Base-by-base conservation (phyloP, 345 rosid species). In the Ricinus communis region DNA sequence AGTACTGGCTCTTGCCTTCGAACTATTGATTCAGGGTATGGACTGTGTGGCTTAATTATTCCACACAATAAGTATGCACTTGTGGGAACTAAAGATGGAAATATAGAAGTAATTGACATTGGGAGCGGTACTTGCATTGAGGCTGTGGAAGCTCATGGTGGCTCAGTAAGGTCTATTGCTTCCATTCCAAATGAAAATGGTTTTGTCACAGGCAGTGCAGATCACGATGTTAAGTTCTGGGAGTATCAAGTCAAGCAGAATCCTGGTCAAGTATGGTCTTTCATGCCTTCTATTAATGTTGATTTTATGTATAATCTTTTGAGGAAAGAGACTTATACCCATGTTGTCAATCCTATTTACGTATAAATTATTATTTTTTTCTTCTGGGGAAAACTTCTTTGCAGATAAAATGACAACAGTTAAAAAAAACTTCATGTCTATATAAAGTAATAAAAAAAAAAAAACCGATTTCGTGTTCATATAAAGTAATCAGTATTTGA, bases 131-230 rank as follows among this genome's bases (percentile, higher is more conserved):
- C 92, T 52, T 75, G 88, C 72, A 73, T 82, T 68, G 91, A 94
- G 74, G 87, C 65, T 31, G 81, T 90, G 74, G 90, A 92, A 77
- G 97, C 93, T 75, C 99, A 94, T 78, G 97, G 97, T 67, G 92
- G 97, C 69, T 76, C 96, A 43, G 79, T 94, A 43, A 81, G 85
- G 75, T 82, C 97, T 12, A 92, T 94, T 69, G 87, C 87, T 55
- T 75, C 84, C 33, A 83, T 94, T 81, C 96, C 97, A 71, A 84
- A 90, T 73, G 92, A 81, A 69, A 84, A 86, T 80, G 89, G 91
- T 57, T 91, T 94, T 82, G 86, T 94, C 76, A 94, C 97, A 8
- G 97, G 93, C 68, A 94, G 99, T 85, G 95, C 95, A 43, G 99
- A 94, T 80, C 95, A 87, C 41, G 96, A 92, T 65, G 87, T 91